Evolutionary conservation across 148 eudicot species (phyloP).

Genomic region (Fallopia convolvulus): DNA sequence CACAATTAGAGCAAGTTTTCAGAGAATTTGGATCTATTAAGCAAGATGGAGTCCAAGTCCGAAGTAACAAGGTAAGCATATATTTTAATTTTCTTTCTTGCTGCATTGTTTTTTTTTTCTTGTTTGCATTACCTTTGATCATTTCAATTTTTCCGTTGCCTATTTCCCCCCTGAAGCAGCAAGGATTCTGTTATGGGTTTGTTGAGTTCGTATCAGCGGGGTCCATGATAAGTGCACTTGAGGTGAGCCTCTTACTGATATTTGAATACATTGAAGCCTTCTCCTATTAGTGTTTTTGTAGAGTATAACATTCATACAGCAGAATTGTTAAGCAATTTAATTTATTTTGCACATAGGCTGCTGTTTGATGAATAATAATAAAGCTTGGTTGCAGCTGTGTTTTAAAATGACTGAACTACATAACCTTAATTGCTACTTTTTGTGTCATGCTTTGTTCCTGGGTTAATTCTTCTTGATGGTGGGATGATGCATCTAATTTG

Average conservation of each 20-base stretch:
- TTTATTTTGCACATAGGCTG: background rate
- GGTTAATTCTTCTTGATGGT: background rate
- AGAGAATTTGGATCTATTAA: conserved; percentile 60
- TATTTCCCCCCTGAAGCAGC: conserved; percentile 29
- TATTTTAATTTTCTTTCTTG: background rate
- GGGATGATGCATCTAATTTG: background rate
- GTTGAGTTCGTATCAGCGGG: conserved; percentile 54
- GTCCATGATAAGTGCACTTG: conserved; percentile 56
- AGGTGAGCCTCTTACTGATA: conserved; percentile 33
- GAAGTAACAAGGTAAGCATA: conserved; percentile 56
- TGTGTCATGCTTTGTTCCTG: background rate
- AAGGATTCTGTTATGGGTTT: conserved; percentile 74
- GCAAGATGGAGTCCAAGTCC: conserved; percentile 67
- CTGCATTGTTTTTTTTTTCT: background rate
- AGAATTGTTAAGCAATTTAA: background rate
- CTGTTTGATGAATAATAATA: background rate
- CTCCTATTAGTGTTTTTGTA: background rate
- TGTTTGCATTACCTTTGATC: background rate
- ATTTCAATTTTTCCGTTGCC: conserved; percentile 3
- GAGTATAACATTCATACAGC: background rate
- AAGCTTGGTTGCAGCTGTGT: background rate
- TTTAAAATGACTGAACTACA: background rate
- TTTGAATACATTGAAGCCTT: background rate
- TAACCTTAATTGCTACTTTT: background rate
- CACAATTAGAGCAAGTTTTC: conserved; percentile 58